Evolutionary conservation across 2,329 filamentous ascomycete species (phyloP), one percentile per base, ranked within the genome.

Genomic region (Fonsecaea monophora): DNA sequence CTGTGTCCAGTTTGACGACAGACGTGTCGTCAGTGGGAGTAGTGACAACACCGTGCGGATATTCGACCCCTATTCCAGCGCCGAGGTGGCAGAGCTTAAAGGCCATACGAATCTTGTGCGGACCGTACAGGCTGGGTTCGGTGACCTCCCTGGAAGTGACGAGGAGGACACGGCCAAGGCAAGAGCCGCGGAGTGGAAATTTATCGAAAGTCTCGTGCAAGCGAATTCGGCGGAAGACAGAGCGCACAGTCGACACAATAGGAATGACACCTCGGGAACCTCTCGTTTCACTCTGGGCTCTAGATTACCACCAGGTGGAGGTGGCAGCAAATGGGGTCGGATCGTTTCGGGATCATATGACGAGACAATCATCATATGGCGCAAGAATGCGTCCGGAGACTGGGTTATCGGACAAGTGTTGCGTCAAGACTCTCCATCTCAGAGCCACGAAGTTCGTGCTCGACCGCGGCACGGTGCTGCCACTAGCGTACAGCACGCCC

Each of bases 341-440:
- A 99, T 99, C 66, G 92, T 99, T 3, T 97, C 94, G 6, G 95
- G 95, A 2, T 97, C 93, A 0, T 99, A 99, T 73, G 95, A 99
- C 73, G 92, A 97, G 80, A 94, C 89, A 10, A 92, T 99, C 72
- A 94, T 97, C 71, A 92, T 99, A 64, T 99, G 95, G 95, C 90
- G 91, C 72, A 89, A 92, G 68, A 91, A 96, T 70, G 87, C 88
- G 71, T 89, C 95, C 71, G 94, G 94, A 2, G 87, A 91, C 32
- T 98, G 95, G 94, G 89, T 89, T 71, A 87, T 89, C 62, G 88
- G 88, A 38, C 91, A 94, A 71, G 87, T 87, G 53, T 83, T 96
- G 9, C 85, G 88, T 45, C 92, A 96, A 76, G 90, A 91, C 13
- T 32, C 62, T 25, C 56, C 48, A 53, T 30, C 62, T 40, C 80